phyloP scores from a whole-genome alignment of 1,139 yeast species.

The Yamadazyma songkhlaensis region DNA sequence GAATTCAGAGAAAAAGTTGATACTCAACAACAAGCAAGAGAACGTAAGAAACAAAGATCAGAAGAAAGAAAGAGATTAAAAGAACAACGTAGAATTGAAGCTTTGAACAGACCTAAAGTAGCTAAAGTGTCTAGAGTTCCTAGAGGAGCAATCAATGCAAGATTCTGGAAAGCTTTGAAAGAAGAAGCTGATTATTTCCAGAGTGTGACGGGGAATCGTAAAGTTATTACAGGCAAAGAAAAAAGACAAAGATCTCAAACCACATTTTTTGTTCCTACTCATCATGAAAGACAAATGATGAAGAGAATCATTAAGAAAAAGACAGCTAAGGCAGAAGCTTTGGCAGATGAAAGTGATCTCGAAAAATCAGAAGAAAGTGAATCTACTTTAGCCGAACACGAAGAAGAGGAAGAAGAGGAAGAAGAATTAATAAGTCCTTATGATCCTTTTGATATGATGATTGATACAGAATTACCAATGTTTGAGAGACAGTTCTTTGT shows the following conservation, averaged over 20 bases:
- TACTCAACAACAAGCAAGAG: slow-evolving; percentile 2
- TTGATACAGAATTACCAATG: slow-evolving; percentile 33
- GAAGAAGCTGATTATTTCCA: slow-evolving; percentile 38
- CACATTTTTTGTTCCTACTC: slow-evolving; percentile 25
- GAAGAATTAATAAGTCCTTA: slow-evolving; percentile 28
- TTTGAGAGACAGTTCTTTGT: slow-evolving; percentile 34
- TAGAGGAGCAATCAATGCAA: neutral
- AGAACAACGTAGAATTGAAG: slow-evolving; percentile 10
- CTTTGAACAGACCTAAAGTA: slow-evolving; percentile 10
- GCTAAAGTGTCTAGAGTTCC: neutral
- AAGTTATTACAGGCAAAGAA: slow-evolving; percentile 27
- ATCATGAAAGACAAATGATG: slow-evolving; percentile 14
- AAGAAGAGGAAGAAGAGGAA: slow-evolving; percentile 16
- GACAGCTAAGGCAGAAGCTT: slow-evolving; percentile 1
- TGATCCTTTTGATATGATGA: slow-evolving; percentile 37
- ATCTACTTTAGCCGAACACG: slow-evolving; percentile 2
- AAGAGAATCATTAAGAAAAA: slow-evolving; percentile 11
- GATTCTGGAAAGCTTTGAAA: slow-evolving; percentile 5
- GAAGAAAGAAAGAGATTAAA: slow-evolving; percentile 8
- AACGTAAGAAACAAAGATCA: slow-evolving; percentile 1
- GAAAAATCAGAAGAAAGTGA: slow-evolving; percentile 3
- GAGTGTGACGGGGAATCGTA: slow-evolving; percentile 36
- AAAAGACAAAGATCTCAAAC: slow-evolving; percentile 32
- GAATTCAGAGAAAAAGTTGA: slow-evolving; percentile 5
- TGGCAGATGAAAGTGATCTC: slow-evolving; percentile 3